Conservation (phyloP, 331 rosid genomes). For the Dryas integrifolia region DNA sequence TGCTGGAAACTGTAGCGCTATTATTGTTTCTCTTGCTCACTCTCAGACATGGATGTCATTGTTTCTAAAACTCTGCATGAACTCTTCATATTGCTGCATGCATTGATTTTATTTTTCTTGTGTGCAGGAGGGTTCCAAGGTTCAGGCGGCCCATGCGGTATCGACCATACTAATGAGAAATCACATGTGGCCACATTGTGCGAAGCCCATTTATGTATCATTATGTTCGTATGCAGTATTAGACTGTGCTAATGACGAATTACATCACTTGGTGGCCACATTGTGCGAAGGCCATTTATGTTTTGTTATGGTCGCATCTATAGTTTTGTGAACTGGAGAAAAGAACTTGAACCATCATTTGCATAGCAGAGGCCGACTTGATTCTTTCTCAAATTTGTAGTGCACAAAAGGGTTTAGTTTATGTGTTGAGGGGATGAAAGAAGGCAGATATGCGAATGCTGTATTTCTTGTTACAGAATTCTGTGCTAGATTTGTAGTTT, state of each 20-base stretch:
- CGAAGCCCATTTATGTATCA: constrained; percentile 11
- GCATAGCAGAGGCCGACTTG: constrained; percentile 19
- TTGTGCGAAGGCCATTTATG: constrained; percentile 4
- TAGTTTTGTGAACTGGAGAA: constrained; percentile 21
- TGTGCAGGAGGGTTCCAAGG: constrained; percentile 88
- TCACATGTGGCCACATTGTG: constrained; percentile 18
- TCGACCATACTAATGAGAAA: constrained; percentile 67
- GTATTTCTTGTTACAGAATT: constrained; percentile 21
- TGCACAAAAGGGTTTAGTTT: constrained; percentile 16
- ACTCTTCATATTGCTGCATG: not conserved
- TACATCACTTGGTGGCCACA: constrained; percentile 22
- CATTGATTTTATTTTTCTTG: constrained; percentile 20
- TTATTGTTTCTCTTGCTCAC: not conserved
- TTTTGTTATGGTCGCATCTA: not conserved
- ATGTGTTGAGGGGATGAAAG: constrained; percentile 25
- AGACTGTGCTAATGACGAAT: not conserved
- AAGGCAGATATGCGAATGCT: constrained; percentile 31
- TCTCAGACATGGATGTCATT: not conserved
- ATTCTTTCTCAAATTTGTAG: constrained; percentile 31
- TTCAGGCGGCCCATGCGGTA: constrained; percentile 87
- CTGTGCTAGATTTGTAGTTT: constrained; percentile 31
- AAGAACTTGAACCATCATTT: constrained; percentile 26
- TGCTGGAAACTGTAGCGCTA: not conserved
- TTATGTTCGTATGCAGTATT: constrained; percentile 2
- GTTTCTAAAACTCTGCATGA: not conserved